Evolutionary conservation across 345 rosid genomes (phyloP), one percentile per base, ranked within the genome.

Genomic region (Carallia pectinifolia): DNA sequence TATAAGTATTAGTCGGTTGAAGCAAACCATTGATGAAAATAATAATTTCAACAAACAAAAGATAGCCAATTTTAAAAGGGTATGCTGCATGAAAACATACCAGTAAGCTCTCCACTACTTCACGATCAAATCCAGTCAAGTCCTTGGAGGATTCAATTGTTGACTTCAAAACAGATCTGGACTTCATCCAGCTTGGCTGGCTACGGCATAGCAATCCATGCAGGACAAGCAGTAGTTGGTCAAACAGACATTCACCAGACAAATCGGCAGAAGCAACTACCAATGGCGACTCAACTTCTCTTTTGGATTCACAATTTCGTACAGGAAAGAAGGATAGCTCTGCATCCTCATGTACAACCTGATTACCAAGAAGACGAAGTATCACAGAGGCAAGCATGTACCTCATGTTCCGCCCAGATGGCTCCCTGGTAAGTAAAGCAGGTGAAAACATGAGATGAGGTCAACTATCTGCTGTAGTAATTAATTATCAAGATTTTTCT

Each of bases 331-430:
- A 77, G 55, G 82, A 81, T 67, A 86, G 70, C 27, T 84, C 88
- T 36, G 92, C 85, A 77, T 90, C 91, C 77, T 90, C 98, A 54
- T 90, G 83, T 74, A 96, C 93, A 74, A 92, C 87, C 70, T 96
- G 82, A 75, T 86, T 88, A 61, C 97, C 99, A 69, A 96, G 94
- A 55, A 96, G 83, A 62, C 91, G 91, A 75, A 96, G 91, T 53
- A 96, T 82, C 66, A 89, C 91, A 66, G 88, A 66, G 30, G 98
- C 96, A 87, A 96, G 98, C 85, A 81, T 74, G 67, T 85, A 84
- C 82, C 90, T 89, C 84, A 88, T 82, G 85, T 85, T 90, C 75
- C 87, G 81, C 58, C 87, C 87, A 2, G 93, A 85, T 71, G 94
- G 87, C 78, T 96, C 97, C 84, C 99, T 92, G 86, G 53, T 52